These are phyloP conservation scores for Luffa acutangula DNA, from an alignment of 306 rosid species.

Conservation along the genomic window DNA sequence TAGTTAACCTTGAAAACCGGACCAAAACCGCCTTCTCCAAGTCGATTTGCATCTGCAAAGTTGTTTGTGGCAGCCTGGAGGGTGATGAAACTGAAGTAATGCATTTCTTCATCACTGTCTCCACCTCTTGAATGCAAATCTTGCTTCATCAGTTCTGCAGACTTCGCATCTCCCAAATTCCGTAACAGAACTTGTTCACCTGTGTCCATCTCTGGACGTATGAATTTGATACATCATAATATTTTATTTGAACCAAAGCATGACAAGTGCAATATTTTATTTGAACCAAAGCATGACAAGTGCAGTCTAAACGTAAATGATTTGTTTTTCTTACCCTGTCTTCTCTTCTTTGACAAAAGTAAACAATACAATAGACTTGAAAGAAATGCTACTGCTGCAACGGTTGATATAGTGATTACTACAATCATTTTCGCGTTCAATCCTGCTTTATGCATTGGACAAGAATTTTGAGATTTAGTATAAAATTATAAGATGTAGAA, in stretches of 20 bases:
- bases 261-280: neutral
- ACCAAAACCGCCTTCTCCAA: constrained; percentile 27
- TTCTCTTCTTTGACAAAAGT: neutral
- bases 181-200: constrained; percentile 8
- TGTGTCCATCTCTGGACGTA: constrained; percentile 6
- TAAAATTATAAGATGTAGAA: neutral
- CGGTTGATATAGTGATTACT: neutral
- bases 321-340: neutral
- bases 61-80: constrained; percentile 17
- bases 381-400: constrained; percentile 8
- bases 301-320: neutral
- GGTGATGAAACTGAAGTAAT: constrained; percentile 16
- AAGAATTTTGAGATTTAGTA: neutral
- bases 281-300: neutral
- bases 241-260: constrained; percentile 2
- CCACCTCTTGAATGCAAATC: constrained; percentile 9
- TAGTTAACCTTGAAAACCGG: constrained; percentile 18
- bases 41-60: constrained; percentile 15
- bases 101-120: constrained; percentile 22
- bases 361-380: constrained; percentile 4
- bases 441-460: neutral
- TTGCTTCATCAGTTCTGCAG: constrained; percentile 2
- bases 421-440: neutral
- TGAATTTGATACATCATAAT: neutral
- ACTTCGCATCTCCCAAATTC: neutral